Base-by-base conservation (phyloP, 108 stramenopile species). In the Epithemia pelagica region DNA sequence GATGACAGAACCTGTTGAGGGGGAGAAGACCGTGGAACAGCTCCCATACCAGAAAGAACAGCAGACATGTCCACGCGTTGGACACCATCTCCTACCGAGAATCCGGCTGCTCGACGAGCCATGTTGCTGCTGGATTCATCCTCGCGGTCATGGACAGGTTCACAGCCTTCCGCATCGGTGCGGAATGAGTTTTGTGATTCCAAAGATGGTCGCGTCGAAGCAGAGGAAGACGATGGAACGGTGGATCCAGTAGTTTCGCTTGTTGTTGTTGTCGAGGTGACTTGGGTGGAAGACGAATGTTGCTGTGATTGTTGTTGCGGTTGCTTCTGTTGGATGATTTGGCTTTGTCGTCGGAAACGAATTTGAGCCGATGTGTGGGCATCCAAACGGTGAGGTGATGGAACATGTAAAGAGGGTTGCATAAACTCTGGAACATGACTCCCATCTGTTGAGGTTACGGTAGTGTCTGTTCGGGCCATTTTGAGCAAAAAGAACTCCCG, bases 401-500 rank as follows among this genome's bases (percentile, higher is more conserved):
- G 28, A n/a, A 51, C 26, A 18, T 52, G 52, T 23, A 31, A 23
- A 23, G 22, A 28, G 2, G 78, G 78, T 56, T 73, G 68, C 82
- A 82, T 82, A 32, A 82, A 82, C 1, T 65, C 77, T 3, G 81
- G 81, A 27, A 82, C 59, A 31, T 54, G 59, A 19, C 59, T 26
- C n/a, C n/a, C n/a, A n/a, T n/a, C n/a, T 0, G 21, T 22, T 29
- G 23, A 19, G 52, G 26, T 27, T 21, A n/a, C 51, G 55, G 37
- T 71, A 33, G 52, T 52, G 37, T 79, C 57, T 1, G 73, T 54
- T 56, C 71, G 64, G 0, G 72, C 81, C 64, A 89, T 85, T 66
- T 92, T 87, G 62, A 92, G 72, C 25, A 91, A 64, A 30, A 84
- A 92, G 66, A 87, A 92, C 54, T 92, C 91, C 27, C 91, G 62